Evolutionary conservation across 768 basidiomycete genomes (phyloP).

Genomic region (Lactarius evosmus): DNA sequence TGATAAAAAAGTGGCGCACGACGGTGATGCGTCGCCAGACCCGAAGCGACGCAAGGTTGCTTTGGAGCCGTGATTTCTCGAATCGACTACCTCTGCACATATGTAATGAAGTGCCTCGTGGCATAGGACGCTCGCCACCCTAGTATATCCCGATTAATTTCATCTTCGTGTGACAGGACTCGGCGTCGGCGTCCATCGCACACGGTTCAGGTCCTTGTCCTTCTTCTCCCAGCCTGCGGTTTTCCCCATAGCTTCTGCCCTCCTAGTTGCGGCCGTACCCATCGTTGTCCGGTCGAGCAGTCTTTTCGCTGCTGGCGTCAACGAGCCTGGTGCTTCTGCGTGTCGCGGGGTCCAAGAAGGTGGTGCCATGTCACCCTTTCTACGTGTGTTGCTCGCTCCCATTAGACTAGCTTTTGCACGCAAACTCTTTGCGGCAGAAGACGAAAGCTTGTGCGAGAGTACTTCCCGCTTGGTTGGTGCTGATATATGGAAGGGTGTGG

Average conservation of each 20-base stretch:
- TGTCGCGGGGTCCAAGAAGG: slow-evolving; percentile 77
- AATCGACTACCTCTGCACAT: slow-evolving; percentile 19
- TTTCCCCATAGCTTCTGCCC: slow-evolving; percentile 66
- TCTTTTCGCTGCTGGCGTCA: slow-evolving; percentile 84
- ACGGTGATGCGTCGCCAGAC: slow-evolving; percentile 15
- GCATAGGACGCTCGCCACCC: neutral
- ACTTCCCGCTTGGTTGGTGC: slow-evolving; percentile 76
- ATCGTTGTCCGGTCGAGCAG: slow-evolving; percentile 70
- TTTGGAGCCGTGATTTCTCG: slow-evolving; percentile 15
- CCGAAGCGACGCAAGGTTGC: slow-evolving; percentile 60
- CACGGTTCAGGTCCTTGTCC: slow-evolving; percentile 60
- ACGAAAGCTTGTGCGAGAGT: slow-evolving; percentile 78
- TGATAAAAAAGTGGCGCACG: slow-evolving; percentile 9
- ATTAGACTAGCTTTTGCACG: slow-evolving; percentile 70
- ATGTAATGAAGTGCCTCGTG: slow-evolving; percentile 10
- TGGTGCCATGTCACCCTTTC: slow-evolving; percentile 68
- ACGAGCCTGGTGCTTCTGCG: slow-evolving; percentile 63
- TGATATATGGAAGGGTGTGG: slow-evolving; percentile 75
- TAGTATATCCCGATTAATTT: slow-evolving; percentile 4
- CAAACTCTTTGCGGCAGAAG: slow-evolving; percentile 75
- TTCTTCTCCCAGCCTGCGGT: slow-evolving; percentile 57
- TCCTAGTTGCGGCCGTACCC: slow-evolving; percentile 57
- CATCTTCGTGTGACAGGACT: slow-evolving; percentile 36
- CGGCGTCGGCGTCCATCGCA: slow-evolving; percentile 82
- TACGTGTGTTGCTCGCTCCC: slow-evolving; percentile 39